These are phyloP conservation scores for Penicillium desertorum DNA, from an alignment of 495 filamentous ascomycete species.

Conservation along the genomic window DNA sequence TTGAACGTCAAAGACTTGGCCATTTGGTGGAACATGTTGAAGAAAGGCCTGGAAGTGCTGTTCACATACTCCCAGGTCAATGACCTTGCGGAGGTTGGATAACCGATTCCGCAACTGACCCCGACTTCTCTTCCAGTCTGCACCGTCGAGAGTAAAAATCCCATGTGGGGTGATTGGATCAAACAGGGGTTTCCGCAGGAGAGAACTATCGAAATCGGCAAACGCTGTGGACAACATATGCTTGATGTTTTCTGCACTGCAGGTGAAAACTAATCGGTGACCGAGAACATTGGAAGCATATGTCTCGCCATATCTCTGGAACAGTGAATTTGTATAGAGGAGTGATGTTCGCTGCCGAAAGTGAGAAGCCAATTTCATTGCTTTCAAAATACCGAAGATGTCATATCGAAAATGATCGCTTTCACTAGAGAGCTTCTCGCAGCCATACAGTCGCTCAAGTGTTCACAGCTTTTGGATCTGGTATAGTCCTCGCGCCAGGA, in stretches of 20 bases:
- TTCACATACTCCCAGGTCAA: conserved; percentile 17
- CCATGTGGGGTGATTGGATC: conserved; percentile 22
- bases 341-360: conserved; percentile 12
- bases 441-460: background rate
- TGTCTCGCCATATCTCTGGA: conserved; percentile 18
- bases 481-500: background rate
- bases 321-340: conserved; percentile 11
- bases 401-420: background rate
- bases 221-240: conserved; percentile 17
- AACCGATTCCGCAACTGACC: conserved; percentile 15
- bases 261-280: conserved; percentile 18
- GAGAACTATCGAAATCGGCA: conserved; percentile 22
- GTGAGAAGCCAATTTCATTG: conserved; percentile 3
- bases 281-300: conserved; percentile 19
- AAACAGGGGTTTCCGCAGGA: conserved; percentile 18
- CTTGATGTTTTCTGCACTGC: conserved; percentile 19
- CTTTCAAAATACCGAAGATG: conserved; percentile 1
- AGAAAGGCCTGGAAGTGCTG: conserved; percentile 2
- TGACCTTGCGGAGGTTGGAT: conserved; percentile 14
- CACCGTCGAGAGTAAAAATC: conserved; percentile 22
- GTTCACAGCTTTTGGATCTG: background rate
- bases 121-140: conserved; percentile 17
- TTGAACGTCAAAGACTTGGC: conserved; percentile 13
- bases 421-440: background rate
- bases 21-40: conserved; percentile 8